Evolutionary conservation across 768 basidiomycete genomes (phyloP).

Genomic region (Daedaleopsis sinensis): DNA sequence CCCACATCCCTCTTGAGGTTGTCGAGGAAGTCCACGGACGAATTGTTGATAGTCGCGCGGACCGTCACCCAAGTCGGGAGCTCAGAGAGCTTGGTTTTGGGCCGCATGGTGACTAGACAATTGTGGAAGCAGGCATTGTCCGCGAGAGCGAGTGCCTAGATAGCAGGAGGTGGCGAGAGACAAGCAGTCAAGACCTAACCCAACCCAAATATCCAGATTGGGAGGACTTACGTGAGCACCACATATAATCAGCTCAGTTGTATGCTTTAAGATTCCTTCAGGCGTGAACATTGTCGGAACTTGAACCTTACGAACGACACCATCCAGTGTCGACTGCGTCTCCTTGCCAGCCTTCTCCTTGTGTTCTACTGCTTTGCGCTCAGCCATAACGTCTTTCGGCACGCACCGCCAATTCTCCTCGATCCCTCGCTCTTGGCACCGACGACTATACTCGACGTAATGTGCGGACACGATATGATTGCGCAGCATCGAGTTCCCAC

Average conservation of each 20-base stretch:
- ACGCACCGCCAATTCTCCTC: not conserved
- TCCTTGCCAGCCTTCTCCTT: not conserved
- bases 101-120: slow-evolving; percentile 3
- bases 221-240: not conserved
- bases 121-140: not conserved
- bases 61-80: not conserved
- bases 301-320: not conserved
- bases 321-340: slow-evolving; percentile 3
- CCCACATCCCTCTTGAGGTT: not conserved
- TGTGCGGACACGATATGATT: not conserved
- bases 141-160: not conserved
- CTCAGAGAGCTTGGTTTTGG: not conserved
- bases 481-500: not conserved
- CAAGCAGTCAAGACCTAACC: no score
- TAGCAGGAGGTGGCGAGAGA: not conserved
- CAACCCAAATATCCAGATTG: no score
- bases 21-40: not conserved
- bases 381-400: no score
- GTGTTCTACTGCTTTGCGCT: not conserved
- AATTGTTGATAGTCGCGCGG: slow-evolving; percentile 1
- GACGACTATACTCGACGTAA: not conserved
- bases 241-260: not conserved
- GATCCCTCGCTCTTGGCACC: not conserved
- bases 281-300: not conserved
- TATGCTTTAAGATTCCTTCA: not conserved